phyloP scores from a whole-genome alignment of 345 rosid species.

The Psidium friedrichsthalianum region DNA sequence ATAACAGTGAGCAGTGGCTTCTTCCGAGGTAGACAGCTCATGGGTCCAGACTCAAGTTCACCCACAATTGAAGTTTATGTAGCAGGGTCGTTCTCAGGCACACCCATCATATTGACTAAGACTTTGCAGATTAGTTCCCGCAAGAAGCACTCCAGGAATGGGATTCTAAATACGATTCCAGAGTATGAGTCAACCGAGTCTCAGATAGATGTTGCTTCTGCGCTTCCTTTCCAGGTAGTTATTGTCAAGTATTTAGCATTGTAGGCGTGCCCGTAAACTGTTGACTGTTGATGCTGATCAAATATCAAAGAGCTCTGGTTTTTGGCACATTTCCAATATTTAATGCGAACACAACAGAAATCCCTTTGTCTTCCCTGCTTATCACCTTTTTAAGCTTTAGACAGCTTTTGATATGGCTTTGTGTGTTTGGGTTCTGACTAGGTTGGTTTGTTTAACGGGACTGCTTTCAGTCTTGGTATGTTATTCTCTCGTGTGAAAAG shows the following conservation, averaged over 20 bases:
- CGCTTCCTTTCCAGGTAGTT: slow-evolving; percentile 48
- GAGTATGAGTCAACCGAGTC: slow-evolving; percentile 49
- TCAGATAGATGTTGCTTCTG: slow-evolving; percentile 15
- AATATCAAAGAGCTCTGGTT: neutral
- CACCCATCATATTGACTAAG: slow-evolving; percentile 71
- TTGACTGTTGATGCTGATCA: neutral
- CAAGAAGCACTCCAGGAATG: slow-evolving; percentile 53
- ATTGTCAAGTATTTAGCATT: neutral
- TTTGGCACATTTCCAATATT: neutral
- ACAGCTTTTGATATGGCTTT: neutral
- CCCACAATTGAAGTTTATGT: slow-evolving; percentile 79
- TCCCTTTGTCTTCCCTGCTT: neutral
- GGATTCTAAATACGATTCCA: slow-evolving; percentile 61
- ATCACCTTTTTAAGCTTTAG: neutral
- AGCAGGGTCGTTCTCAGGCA: slow-evolving; percentile 67
- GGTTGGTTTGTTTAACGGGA: neutral
- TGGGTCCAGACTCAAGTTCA: slow-evolving; percentile 27
- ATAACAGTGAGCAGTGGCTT: slow-evolving; percentile 33
- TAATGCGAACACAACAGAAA: neutral
- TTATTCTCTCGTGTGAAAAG: neutral
- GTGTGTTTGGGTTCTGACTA: neutral
- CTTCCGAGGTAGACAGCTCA: slow-evolving; percentile 37
- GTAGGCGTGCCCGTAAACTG: neutral
- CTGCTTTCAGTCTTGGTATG: neutral
- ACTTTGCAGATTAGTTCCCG: slow-evolving; percentile 48